These are phyloP conservation scores for Emmonsiellopsis sp. DNA, from an alignment of 2,329 filamentous ascomycete species.

Conservation along the genomic window DNA sequence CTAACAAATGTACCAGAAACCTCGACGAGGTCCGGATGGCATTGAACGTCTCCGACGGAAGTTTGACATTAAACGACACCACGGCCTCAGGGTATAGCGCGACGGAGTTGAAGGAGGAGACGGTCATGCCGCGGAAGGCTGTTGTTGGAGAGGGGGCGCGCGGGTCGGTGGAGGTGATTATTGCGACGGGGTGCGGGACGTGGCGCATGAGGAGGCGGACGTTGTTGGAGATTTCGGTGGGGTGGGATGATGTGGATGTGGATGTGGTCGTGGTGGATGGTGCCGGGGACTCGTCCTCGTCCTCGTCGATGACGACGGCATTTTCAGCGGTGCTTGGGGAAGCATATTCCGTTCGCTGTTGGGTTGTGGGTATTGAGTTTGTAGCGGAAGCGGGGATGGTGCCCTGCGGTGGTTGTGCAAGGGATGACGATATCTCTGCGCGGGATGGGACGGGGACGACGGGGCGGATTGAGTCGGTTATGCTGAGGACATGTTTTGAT, in stretches of 20 bases:
- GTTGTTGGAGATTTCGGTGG: slow-evolving; percentile 12
- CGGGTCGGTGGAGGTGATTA: slow-evolving; percentile 42
- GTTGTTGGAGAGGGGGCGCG: slow-evolving; percentile 14
- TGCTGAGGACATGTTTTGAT: slow-evolving; percentile 13
- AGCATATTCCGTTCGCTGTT: not conserved
- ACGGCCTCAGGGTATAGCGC: slow-evolving; percentile 46
- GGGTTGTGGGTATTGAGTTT: not conserved
- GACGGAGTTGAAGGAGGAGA: slow-evolving; percentile 55
- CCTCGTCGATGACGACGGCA: slow-evolving; percentile 1
- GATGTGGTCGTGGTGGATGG: not conserved
- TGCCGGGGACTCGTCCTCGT: not conserved
- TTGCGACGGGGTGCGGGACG: slow-evolving; percentile 49
- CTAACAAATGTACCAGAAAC: slow-evolving; percentile 46
- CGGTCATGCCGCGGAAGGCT: slow-evolving; percentile 44
- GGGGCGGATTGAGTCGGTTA: slow-evolving; percentile 11
- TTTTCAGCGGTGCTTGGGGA: not conserved
- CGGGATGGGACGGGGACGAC: slow-evolving; percentile 5
- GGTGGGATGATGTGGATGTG: not conserved
- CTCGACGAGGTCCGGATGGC: slow-evolving; percentile 38
- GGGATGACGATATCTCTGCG: not conserved
- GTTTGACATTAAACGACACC: slow-evolving; percentile 54
- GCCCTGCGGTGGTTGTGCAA: not conserved
- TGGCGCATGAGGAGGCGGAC: slow-evolving; percentile 43
- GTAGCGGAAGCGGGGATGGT: not conserved
- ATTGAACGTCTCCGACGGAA: slow-evolving; percentile 47